Evolutionary conservation across 352 stramenopile genomes (phyloP).

Genomic region (Phytophthora fragariae): DNA sequence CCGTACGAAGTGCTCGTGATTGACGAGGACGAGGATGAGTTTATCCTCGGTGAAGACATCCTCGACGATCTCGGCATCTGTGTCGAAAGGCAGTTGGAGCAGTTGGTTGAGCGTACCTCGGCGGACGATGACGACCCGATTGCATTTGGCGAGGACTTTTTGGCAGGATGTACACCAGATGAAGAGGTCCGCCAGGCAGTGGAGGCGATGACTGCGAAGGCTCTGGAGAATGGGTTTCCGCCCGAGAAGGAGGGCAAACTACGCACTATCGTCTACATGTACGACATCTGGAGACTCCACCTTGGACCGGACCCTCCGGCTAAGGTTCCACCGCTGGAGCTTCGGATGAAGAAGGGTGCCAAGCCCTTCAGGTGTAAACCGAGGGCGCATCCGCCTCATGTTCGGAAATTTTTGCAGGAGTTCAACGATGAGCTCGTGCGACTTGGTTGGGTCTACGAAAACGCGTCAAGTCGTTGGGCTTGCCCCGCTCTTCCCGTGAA

Average conservation of each 20-base stretch:
- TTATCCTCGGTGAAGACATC: slow-evolving; percentile 21
- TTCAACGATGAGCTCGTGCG: slow-evolving; percentile 21
- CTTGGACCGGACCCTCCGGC: neutral
- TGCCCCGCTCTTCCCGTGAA: slow-evolving; percentile 9
- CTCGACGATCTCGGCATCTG: slow-evolving; percentile 15
- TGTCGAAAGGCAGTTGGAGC: slow-evolving; percentile 12
- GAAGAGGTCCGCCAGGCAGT: slow-evolving; percentile 10
- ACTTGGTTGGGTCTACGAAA: slow-evolving; percentile 11
- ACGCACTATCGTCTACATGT: slow-evolving; percentile 14
- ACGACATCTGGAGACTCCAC: slow-evolving; percentile 3
- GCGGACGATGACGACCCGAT: slow-evolving; percentile 17
- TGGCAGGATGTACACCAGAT: neutral
- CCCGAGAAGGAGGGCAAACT: slow-evolving; percentile 7
- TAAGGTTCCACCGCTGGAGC: slow-evolving; percentile 4
- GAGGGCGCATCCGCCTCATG: slow-evolving; percentile 14
- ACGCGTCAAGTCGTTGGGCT: slow-evolving; percentile 14
- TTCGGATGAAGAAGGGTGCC: slow-evolving; percentile 4
- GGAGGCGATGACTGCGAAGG: slow-evolving; percentile 4
- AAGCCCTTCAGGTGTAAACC: slow-evolving; percentile 16
- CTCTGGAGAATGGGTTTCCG: slow-evolving; percentile 11
- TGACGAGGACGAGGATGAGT: slow-evolving; percentile 16
- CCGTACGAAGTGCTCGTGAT: slow-evolving; percentile 14
- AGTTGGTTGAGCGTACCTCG: slow-evolving; percentile 7
- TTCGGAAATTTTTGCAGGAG: slow-evolving; percentile 9
- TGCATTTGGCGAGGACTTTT: neutral